These are phyloP conservation scores for Tetrapyrgos nigripes DNA, from an alignment of 1,284 basidiomycete genomes.

Conservation along the genomic window DNA sequence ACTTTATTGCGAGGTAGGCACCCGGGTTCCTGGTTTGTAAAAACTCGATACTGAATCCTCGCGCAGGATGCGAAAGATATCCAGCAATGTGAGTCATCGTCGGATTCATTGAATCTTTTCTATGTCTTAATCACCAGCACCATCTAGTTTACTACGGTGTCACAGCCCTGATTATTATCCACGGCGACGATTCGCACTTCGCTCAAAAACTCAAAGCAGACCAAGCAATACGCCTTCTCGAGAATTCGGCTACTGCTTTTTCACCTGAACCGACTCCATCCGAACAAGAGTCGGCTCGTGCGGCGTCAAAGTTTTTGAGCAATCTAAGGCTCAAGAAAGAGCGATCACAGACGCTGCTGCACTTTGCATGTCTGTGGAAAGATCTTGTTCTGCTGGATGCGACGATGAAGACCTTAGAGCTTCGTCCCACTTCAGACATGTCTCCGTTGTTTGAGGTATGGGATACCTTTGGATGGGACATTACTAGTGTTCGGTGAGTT, in stretches of 20 bases:
- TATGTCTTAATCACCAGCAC: neutral
- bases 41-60: neutral
- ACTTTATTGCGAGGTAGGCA: neutral
- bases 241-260: no score
- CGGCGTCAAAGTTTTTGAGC: no score
- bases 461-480: no score
- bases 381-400: no score
- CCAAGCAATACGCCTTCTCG: neutral
- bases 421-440: neutral
- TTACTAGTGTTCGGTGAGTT: no score
- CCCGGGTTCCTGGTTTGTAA: neutral
- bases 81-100: neutral
- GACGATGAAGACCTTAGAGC: constrained; percentile 10
- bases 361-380: no score
- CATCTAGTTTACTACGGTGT: constrained; percentile 44
- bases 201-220: constrained; percentile 13
- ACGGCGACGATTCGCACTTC: constrained; percentile 25
- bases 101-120: neutral
- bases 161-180: constrained; percentile 38
- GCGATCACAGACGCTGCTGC: no score
- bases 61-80: neutral
- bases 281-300: no score
- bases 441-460: no score
- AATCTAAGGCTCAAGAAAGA: no score
- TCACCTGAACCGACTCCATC: no score